Percentiles rank a stretch among this genome's conserved stretches.
phyloP scores from a whole-genome alignment of 495 filamentous ascomycete genomes.

The Xylaria sp. region DNA sequence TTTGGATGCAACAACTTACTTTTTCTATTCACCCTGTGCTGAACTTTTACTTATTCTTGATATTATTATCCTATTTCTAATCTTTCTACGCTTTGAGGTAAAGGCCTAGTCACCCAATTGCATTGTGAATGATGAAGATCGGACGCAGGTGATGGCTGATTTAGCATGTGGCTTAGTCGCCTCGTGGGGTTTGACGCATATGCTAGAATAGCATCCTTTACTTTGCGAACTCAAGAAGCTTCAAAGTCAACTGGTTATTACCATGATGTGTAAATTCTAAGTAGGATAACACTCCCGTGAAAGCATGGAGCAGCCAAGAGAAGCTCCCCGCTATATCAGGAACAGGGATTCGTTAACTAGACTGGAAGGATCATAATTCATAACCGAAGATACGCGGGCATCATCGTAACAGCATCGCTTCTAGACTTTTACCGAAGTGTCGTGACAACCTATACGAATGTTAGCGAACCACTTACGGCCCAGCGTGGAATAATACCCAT shows the following conservation, averaged over 20 bases:
- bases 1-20: background rate
- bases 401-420: background rate
- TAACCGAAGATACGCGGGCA: background rate
- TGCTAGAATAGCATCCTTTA: background rate
- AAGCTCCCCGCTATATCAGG: background rate
- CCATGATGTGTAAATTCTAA: background rate
- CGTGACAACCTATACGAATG: background rate
- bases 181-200: background rate
- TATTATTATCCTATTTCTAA: background rate
- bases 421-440: slow-evolving; percentile 4
- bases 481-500: background rate
- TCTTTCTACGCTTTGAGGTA: background rate
- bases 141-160: background rate
- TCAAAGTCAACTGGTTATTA: background rate
- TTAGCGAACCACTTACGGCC: background rate
- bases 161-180: background rate
- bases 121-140: background rate
- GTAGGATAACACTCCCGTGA: background rate
- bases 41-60: background rate
- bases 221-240: background rate
- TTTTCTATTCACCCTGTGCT: background rate
- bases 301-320: background rate
- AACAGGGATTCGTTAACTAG: background rate
- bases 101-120: background rate
- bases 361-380: background rate